Evolutionary conservation across 1,284 basidiomycete species (phyloP), one percentile per base, ranked within the genome.

Genomic region (Trichosporon sp.): DNA sequence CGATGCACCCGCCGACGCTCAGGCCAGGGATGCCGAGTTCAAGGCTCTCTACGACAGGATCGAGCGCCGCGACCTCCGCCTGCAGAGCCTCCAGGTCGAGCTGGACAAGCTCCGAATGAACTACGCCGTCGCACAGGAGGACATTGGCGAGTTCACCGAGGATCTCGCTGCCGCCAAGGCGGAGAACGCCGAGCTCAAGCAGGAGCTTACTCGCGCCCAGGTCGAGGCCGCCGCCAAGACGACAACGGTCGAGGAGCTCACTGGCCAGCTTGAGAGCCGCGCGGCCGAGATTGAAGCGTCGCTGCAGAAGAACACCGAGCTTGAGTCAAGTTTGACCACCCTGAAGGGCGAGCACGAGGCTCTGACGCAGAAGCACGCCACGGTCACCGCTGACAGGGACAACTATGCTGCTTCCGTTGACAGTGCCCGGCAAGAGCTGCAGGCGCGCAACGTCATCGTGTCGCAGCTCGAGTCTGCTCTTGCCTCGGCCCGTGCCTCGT

Each of bases 51-150:
- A 59, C 19, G 70, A 11, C 1, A 35, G 70, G 2, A 48, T 71
- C 54, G 67, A 71, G 63, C 70, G 70, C 4, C 70, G 70, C 35
- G 70, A 71, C 46, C 31, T 40, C 21, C 65, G 48, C 16, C 66
- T 70, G 12, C 59, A 56, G 19, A 48, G 40, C 37, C 66, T 70
- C 21, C 64, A 69, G 66, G 56, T 43, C 16, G 72, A 71, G 32
- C 63, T 51, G 2, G 54, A 70, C 31, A 65, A 69, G 68, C 63
- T 73, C 10, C 37, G 67, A 14, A 46, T 56, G 43, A 70, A 73
- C 46, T 66, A 67, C 19, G 65, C 54, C 31, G 32, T 43, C 35
- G 63, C 66, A 5, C 65, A 69, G 67, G 72, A 70, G 43, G 66
- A 66, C 21, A 54, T 64, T 1, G 26, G 48, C n/a, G 67, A 73